Percentiles rank a stretch among this genome's conserved stretches.
phyloP scores from a whole-genome alignment of 2,329 filamentous ascomycete species.

The Botrytis sinoallii region DNA sequence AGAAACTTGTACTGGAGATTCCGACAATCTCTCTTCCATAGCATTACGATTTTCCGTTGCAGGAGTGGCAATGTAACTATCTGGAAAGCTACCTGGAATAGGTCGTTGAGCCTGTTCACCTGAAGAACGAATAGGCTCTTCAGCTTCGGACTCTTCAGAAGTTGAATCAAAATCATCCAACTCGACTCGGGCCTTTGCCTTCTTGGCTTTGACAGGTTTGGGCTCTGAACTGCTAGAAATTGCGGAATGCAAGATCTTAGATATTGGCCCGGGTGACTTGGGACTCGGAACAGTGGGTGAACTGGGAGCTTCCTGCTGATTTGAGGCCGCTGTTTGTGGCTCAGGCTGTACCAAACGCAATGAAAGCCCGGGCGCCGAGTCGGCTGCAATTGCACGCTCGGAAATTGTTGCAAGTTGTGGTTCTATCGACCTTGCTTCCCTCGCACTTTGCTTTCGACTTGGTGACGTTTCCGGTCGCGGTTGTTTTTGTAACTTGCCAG shows the following conservation, averaged over 20 bases:
- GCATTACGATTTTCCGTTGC: conserved; percentile 37
- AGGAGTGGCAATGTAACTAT: conserved; percentile 34
- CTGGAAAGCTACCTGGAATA: conserved; percentile 38
- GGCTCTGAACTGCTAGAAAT: conserved; percentile 44
- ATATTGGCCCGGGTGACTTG: conserved; percentile 40
- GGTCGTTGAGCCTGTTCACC: conserved; percentile 32
- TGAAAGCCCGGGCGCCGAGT: conserved; percentile 33
- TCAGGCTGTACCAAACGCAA: conserved; percentile 36
- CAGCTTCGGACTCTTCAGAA: conserved; percentile 41
- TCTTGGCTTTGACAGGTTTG: conserved; percentile 55
- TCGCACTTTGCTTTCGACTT: conserved; percentile 26
- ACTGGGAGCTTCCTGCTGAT: conserved; percentile 31
- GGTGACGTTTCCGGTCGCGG: conserved; percentile 37
- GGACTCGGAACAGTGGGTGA: conserved; percentile 40
- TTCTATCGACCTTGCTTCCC: conserved; percentile 30
- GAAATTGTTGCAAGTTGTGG: conserved; percentile 30
- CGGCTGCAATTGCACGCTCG: conserved; percentile 31
- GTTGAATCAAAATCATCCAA: conserved; percentile 65
- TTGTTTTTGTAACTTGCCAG: conserved; percentile 70
- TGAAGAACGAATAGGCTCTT: conserved; percentile 30
- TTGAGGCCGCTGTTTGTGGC: conserved; percentile 30
- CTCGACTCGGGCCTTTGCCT: conserved; percentile 60
- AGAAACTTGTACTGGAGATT: conserved; percentile 67
- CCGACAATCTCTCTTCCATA: conserved; percentile 52
- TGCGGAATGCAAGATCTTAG: conserved; percentile 44